Evolutionary conservation across 306 rosid genomes (phyloP).

Genomic region (Citrullus mucosospermus): DNA sequence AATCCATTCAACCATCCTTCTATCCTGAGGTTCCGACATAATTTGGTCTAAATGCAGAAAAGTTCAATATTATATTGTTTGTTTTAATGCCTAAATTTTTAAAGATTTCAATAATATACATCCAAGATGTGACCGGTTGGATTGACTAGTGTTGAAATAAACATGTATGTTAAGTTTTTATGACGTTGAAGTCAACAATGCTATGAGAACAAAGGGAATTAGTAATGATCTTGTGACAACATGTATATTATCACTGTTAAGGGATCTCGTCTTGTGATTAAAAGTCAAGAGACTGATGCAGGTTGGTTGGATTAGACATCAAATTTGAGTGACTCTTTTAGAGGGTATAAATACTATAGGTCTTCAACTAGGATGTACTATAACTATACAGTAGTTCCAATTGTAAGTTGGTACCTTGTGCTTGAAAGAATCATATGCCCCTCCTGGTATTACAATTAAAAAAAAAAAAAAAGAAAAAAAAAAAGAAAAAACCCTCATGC

Average conservation of each 20-base stretch:
- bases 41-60: neutral
- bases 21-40: neutral
- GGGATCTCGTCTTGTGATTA: neutral
- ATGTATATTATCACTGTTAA: neutral
- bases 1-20: neutral
- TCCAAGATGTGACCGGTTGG: neutral
- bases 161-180: neutral
- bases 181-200: neutral
- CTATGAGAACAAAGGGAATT: neutral
- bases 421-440: neutral
- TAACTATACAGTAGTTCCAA: neutral
- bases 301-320: neutral
- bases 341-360: neutral
- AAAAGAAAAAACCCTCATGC: too few species aligned
- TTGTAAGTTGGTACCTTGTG: neutral
- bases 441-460: neutral
- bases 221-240: neutral
- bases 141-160: neutral
- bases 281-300: neutral
- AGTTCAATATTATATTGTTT: neutral
- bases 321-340: neutral
- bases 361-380: neutral
- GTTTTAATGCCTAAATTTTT: neutral
- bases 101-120: neutral
- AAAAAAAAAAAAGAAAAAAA: neutral